phyloP scores from a whole-genome alignment of 768 basidiomycete genomes.

The Calocybe gangraenosa region DNA sequence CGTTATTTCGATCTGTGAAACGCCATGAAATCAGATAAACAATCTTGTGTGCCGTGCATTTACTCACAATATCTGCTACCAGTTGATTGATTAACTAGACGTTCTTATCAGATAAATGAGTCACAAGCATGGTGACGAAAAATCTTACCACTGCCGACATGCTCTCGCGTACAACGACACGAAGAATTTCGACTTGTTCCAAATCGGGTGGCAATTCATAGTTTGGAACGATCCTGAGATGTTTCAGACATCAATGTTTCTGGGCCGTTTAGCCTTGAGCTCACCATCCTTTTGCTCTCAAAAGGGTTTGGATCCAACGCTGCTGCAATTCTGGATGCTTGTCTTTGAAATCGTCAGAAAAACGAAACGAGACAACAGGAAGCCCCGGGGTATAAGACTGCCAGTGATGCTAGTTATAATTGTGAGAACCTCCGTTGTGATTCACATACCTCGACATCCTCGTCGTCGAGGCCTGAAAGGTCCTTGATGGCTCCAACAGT shows the following conservation, averaged over 20 bases:
- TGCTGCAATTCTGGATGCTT: slow-evolving; percentile 57
- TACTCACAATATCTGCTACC: slow-evolving; percentile 60
- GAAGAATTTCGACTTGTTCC: slow-evolving; percentile 54
- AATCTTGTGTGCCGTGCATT: background rate
- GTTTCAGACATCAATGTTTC: background rate
- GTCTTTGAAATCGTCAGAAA: slow-evolving; percentile 53
- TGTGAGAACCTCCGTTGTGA: background rate
- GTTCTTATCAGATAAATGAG: background rate
- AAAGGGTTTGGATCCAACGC: slow-evolving; percentile 51
- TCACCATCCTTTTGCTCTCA: slow-evolving; percentile 53
- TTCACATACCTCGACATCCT: slow-evolving; percentile 49
- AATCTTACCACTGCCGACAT: slow-evolving; percentile 43
- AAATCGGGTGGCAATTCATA: slow-evolving; percentile 50
- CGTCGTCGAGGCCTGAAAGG: slow-evolving; percentile 39
- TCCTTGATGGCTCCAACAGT: slow-evolving; percentile 30
- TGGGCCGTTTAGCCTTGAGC: slow-evolving; percentile 16
- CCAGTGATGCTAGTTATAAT: slow-evolving; percentile 5
- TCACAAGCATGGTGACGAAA: background rate
- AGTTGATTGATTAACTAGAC: slow-evolving; percentile 61
- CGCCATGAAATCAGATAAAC: background rate
- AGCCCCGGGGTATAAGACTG: slow-evolving; percentile 53
- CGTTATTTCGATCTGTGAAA: slow-evolving; percentile 57
- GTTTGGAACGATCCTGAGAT: slow-evolving; percentile 42
- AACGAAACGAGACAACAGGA: slow-evolving; percentile 64
- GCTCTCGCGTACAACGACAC: slow-evolving; percentile 62